Evolutionary conservation across 73 alveolate species (phyloP).

Genomic region (Halteria grandinella): DNA sequence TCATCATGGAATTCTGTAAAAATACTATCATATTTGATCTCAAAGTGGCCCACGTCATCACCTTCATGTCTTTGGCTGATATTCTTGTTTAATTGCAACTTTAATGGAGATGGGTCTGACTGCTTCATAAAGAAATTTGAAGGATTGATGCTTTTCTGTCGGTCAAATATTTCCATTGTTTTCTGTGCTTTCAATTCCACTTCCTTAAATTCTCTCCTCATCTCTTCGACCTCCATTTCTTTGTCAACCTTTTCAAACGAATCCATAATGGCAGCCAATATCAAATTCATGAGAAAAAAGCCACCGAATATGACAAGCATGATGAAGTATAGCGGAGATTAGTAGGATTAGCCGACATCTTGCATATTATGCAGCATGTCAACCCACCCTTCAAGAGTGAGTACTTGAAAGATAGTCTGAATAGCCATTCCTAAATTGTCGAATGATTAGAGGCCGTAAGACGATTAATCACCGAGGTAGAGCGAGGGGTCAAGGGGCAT

Average conservation of each 20-base stretch:
- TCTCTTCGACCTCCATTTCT: conserved; percentile 7
- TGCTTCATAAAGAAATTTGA: no score
- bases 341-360: conserved; percentile 43
- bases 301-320: conserved; percentile 61
- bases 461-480: neutral
- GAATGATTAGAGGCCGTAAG: conserved; percentile 25
- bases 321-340: conserved; percentile 53
- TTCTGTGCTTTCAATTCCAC: no score
- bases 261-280: conserved; percentile 74
- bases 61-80: no score
- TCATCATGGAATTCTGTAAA: neutral
- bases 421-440: conserved; percentile 32
- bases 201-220: no score
- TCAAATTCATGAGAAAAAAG: conserved; percentile 65
- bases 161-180: no score
- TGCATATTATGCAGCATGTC: conserved; percentile 43
- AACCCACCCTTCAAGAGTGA: conserved; percentile 77
- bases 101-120: no score
- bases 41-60: no score
- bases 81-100: no score
- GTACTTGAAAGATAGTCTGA: conserved; percentile 41
- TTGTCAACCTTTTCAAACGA: conserved; percentile 40
- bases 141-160: no score
- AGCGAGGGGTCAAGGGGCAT: neutral
- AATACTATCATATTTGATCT: neutral